Conservation (phyloP, 2,329 filamentous ascomycete genomes). For the Fusarium sp. region DNA sequence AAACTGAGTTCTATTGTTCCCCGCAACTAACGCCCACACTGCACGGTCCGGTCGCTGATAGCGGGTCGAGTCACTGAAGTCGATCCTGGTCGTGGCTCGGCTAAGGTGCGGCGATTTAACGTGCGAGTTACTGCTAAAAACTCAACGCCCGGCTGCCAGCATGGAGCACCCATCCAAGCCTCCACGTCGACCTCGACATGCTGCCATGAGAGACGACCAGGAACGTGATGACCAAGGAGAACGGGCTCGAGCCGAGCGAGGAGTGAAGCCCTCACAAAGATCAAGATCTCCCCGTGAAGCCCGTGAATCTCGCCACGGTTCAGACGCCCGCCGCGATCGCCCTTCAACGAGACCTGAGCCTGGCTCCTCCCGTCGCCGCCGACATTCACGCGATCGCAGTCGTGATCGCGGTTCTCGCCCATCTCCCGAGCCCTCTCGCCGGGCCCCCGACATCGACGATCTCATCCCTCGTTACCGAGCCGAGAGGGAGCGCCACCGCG, state of each 20-base stretch:
- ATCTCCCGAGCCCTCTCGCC: slow-evolving; percentile 43
- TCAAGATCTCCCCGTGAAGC: slow-evolving; percentile 47
- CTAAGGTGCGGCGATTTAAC: slow-evolving; percentile 55
- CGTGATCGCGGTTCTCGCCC: slow-evolving; percentile 48
- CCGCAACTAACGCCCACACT: slow-evolving; percentile 25
- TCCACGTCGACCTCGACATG: slow-evolving; percentile 53
- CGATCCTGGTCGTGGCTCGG: slow-evolving; percentile 44
- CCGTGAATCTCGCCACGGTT: slow-evolving; percentile 45
- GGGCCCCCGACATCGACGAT: slow-evolving; percentile 49
- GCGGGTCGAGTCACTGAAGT: slow-evolving; percentile 27
- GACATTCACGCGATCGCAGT: slow-evolving; percentile 53
- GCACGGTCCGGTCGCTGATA: slow-evolving; percentile 36
- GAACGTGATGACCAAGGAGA: slow-evolving; percentile 53
- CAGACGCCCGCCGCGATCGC: slow-evolving; percentile 48
- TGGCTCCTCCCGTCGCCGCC: slow-evolving; percentile 50
- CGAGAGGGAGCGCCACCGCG: slow-evolving; percentile 46
- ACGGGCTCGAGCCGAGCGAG: slow-evolving; percentile 51
- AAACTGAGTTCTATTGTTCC: slow-evolving; percentile 18
- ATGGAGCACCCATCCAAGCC: slow-evolving; percentile 47
- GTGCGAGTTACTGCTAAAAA: slow-evolving; percentile 52
- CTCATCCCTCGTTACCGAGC: slow-evolving; percentile 54
- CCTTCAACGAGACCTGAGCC: slow-evolving; percentile 48
- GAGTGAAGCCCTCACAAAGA: slow-evolving; percentile 48
- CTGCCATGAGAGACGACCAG: slow-evolving; percentile 55
- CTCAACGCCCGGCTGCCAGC: slow-evolving; percentile 48